These are phyloP conservation scores for Pseudogymnoascus sp. DNA, from an alignment of 2,329 filamentous ascomycete species.

Conservation along the genomic window DNA sequence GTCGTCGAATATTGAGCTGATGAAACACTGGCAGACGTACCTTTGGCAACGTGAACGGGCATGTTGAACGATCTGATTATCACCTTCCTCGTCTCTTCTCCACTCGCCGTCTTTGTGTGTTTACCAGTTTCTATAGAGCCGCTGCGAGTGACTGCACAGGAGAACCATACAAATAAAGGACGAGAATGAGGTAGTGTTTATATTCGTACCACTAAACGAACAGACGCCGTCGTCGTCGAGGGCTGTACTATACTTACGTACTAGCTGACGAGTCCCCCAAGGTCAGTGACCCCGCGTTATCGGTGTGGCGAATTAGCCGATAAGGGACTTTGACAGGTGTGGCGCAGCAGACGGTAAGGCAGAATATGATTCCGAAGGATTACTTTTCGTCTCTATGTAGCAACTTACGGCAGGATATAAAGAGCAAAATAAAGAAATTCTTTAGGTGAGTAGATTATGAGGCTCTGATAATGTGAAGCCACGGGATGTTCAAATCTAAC, in stretches of 20 bases:
- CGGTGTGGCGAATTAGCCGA: constrained; percentile 7
- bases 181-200: not conserved
- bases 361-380: not conserved
- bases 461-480: not conserved
- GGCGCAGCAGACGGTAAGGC: constrained; percentile 8
- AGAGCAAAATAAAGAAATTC: not conserved
- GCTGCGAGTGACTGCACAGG: not conserved
- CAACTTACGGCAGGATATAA: not conserved
- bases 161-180: not conserved
- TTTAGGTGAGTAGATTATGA: not conserved
- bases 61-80: constrained; percentile 7
- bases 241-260: not conserved
- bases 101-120: not conserved
- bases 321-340: constrained; percentile 9
- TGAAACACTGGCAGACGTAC: not conserved
- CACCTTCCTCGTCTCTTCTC: not conserved
- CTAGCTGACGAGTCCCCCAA: constrained; percentile 5
- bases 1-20: not conserved
- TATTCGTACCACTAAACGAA: not conserved
- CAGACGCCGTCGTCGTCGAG: not conserved
- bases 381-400: not conserved
- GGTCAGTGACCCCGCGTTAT: not conserved
- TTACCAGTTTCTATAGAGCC: not conserved
- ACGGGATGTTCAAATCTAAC: not conserved
- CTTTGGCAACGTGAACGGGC: constrained; percentile 10